A percentile compares a stretch with the other conserved stretches of the same genome.
Conservation (phyloP, 176 grass and related monocot genomes). For the Zoysia japonica region DNA sequence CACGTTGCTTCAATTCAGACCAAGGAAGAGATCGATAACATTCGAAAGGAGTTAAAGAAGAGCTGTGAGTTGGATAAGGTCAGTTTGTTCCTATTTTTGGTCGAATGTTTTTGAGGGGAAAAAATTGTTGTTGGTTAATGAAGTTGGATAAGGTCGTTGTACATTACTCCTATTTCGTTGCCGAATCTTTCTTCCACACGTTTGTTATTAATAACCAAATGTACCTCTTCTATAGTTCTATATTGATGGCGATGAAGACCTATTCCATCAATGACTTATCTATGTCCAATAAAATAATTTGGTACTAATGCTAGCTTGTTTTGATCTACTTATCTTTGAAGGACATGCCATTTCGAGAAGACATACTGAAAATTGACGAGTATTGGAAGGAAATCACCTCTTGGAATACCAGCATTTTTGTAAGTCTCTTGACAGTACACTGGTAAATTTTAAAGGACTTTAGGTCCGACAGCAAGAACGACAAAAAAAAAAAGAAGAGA, state of each 20-base stretch:
- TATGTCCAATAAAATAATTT: neutral
- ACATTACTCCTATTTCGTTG: neutral
- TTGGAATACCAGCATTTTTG: conserved; percentile 11
- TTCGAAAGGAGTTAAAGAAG: neutral
- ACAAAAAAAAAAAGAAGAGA: neutral
- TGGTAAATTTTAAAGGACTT: neutral
- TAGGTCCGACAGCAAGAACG: neutral
- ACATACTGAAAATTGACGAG: neutral
- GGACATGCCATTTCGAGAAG: neutral
- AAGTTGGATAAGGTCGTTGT: neutral
- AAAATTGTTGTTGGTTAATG: neutral
- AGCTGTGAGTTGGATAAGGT: neutral
- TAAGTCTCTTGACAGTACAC: neutral
- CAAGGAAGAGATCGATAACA: neutral
- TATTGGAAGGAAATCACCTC: neutral
- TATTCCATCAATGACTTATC: neutral
- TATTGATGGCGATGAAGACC: neutral
- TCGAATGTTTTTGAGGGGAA: neutral
- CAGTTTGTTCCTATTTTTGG: neutral
- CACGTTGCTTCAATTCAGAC: neutral
- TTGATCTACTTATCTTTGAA: neutral
- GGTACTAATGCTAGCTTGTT: neutral
- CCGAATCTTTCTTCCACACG: neutral
- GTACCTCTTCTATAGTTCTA: no score
- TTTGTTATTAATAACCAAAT: neutral